phyloP scores from a whole-genome alignment of 2,329 filamentous ascomycete species.

The Chaetomium strumarium region DNA sequence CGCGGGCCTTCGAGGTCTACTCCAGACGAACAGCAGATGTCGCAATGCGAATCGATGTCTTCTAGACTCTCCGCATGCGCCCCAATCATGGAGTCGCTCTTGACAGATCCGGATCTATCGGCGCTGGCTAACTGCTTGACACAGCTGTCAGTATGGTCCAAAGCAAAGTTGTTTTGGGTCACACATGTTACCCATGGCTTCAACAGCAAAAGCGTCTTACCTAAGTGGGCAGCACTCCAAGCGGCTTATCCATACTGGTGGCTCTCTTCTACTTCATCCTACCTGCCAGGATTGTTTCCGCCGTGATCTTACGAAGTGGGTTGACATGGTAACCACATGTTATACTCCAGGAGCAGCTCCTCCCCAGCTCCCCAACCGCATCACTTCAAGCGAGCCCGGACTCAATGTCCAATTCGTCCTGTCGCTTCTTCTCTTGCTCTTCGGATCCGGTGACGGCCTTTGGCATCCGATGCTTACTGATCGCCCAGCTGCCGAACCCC shows the following conservation, averaged over 20 bases:
- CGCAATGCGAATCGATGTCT: background rate
- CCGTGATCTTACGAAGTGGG: too few relatives aligned
- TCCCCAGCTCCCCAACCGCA: too few relatives aligned
- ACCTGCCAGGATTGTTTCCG: too few relatives aligned
- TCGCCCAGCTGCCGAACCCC: conserved; percentile 11
- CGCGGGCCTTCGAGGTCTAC: background rate
- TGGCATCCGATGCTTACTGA: conserved; percentile 4
- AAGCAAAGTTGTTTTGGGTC: conserved; percentile 7
- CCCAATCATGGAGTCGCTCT: background rate
- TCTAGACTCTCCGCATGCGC: conserved; percentile 9
- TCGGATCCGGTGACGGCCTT: too few relatives aligned
- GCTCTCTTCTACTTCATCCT: background rate
- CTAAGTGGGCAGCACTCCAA: background rate
- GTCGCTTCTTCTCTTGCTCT: background rate
- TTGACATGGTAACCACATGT: too few relatives aligned
- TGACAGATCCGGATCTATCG: conserved; percentile 1
- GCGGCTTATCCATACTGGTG: background rate
- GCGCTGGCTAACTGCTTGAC: conserved; percentile 17
- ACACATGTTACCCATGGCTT: conserved; percentile 14
- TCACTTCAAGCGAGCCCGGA: too few relatives aligned
- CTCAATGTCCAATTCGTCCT: background rate
- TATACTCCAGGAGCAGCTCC: too few relatives aligned
- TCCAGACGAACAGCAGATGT: background rate
- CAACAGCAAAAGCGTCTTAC: conserved; percentile 17
- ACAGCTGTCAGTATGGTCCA: conserved; percentile 11